Evolutionary conservation across 2,329 filamentous ascomycete species (phyloP).

Genomic region (Dactylella cylindrospora): DNA sequence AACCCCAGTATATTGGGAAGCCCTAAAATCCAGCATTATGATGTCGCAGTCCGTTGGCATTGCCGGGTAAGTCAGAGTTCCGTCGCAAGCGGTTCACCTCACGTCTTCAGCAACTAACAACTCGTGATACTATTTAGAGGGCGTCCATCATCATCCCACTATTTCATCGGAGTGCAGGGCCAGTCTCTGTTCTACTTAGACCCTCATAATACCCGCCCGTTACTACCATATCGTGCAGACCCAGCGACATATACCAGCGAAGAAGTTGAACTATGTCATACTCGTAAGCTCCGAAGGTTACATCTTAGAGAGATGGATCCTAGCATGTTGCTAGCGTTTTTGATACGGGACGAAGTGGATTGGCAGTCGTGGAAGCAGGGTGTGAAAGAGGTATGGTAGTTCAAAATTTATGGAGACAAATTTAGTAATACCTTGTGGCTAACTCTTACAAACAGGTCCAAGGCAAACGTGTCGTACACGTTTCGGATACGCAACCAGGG

Average conservation of each 20-base stretch:
- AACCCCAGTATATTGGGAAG: constrained; percentile 91
- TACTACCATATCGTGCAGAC: constrained; percentile 61
- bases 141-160: constrained; percentile 84
- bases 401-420: constrained; percentile 1
- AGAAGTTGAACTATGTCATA: constrained; percentile 83
- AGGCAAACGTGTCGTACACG: constrained; percentile 81
- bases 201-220: constrained; percentile 79
- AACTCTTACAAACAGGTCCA: constrained; percentile 60
- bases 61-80: constrained; percentile 68
- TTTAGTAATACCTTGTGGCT: constrained; percentile 3
- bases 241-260: constrained; percentile 66
- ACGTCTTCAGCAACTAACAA: background rate
- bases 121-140: constrained; percentile 64
- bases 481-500: constrained; percentile 69
- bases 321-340: constrained; percentile 93
- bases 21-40: constrained; percentile 79
- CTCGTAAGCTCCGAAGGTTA: constrained; percentile 75
- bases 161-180: constrained; percentile 72
- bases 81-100: background rate
- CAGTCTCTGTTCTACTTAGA: constrained; percentile 90
- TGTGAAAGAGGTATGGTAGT: constrained; percentile 57
- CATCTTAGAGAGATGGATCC: constrained; percentile 93
- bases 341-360: constrained; percentile 79
- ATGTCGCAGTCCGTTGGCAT: constrained; percentile 94
- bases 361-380: constrained; percentile 79